Evolutionary conservation across 768 basidiomycete genomes (phyloP), one percentile per base, ranked within the genome.

Genomic region (Lactarius indigo): DNA sequence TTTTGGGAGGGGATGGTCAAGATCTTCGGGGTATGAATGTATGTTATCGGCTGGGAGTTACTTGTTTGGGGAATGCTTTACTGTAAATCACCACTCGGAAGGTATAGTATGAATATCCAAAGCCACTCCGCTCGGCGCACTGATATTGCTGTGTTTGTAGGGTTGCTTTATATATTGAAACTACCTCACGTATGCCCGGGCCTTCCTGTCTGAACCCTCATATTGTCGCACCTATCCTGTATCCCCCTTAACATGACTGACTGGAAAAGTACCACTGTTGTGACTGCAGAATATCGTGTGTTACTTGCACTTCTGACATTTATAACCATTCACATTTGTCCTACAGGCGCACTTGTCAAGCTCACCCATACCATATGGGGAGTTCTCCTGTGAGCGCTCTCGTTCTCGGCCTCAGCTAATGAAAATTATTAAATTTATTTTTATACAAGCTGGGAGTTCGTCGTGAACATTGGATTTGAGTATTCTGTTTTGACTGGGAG

Each of bases 321-420:
- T 30, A 5, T 55, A 30, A 15, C 15, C 15, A 55, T 30, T 55
- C 17, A 55, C 0, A 30, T 56, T 56, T 63, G 37, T 18, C 28
- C 2, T 41, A 30, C 39, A 58, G 35, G 30, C 33, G 30, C 59
- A 30, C 26, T 54, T 8, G 26, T 55, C 57, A 63, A 69, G 31
- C 5, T 59, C 6, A 4, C 33, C 17, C 61, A 62, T 37, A 3
- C 58, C 42, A 17, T 68, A 56, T 56, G 47, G 15, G 68, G 68
- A 44, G 8, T 68, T 42, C 59, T 61, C 57, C 59, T 68, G 68
- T 65, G 56, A 52, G 55, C 26, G 3, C 15, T 15, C 33, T 33
- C 31, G 10, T 30, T 26, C 54, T 18, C 17, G 15, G 26, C 52
- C n/a, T 39, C 37, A 13, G 13, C 37, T 39, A 17, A 17, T 17